Conservation (phyloP, 805 yeast species). For the Candida railenensis region DNA sequence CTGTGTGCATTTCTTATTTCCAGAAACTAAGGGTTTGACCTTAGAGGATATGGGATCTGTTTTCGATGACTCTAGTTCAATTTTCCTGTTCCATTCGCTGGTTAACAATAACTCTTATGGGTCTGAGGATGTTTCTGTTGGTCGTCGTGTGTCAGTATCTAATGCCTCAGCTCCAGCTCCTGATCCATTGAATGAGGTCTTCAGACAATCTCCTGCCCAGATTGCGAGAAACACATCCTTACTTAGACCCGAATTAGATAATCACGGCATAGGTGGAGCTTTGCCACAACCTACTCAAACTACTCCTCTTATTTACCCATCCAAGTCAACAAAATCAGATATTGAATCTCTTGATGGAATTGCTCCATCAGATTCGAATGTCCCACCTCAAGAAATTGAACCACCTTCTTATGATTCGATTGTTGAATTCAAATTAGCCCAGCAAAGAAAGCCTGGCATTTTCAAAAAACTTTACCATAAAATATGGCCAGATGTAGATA, state of each 20-base stretch:
- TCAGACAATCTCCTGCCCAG: constrained; percentile 39
- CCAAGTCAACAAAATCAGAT: constrained; percentile 17
- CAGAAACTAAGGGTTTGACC: constrained; percentile 87
- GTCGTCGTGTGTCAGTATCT: constrained; percentile 48
- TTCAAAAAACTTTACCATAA: neutral
- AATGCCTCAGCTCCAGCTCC: constrained; percentile 18
- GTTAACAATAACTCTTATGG: neutral
- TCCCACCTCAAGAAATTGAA: constrained; percentile 31
- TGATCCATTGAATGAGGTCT: constrained; percentile 13
- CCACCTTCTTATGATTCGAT: constrained; percentile 33
- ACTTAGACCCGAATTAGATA: constrained; percentile 31
- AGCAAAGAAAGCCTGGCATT: constrained; percentile 13
- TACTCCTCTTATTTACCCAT: constrained; percentile 4
- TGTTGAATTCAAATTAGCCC: constrained; percentile 20
- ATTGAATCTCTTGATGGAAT: constrained; percentile 16
- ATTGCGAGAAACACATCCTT: constrained; percentile 40
- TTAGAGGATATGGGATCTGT: constrained; percentile 91
- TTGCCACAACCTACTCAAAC: constrained; percentile 17
- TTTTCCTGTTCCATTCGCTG: constrained; percentile 41
- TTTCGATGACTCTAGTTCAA: constrained; percentile 61
- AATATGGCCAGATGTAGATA: neutral
- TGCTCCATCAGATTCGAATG: constrained; percentile 16
- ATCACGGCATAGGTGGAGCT: constrained; percentile 25
- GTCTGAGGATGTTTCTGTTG: constrained; percentile 74
- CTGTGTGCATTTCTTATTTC: constrained; percentile 71